phyloP scores from a whole-genome alignment of 1,139 yeast genomes.

The Taphrina confusa region DNA sequence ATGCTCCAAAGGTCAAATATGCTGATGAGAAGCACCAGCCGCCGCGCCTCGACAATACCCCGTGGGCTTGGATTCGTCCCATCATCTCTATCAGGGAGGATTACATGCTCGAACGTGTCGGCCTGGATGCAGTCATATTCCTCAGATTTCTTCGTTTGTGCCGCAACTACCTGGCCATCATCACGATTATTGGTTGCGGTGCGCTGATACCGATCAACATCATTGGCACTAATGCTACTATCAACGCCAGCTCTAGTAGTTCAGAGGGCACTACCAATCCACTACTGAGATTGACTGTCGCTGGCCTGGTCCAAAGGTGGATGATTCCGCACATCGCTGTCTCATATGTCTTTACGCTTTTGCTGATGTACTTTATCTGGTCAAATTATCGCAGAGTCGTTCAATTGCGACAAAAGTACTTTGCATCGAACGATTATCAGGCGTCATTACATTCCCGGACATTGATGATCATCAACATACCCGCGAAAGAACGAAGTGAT shows the following conservation, averaged over 20 bases:
- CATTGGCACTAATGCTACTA: conserved; percentile 32
- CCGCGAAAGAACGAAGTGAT: conserved; percentile 43
- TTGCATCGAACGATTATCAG: conserved; percentile 44
- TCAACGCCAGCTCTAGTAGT: conserved; percentile 9
- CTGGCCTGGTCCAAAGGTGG: conserved; percentile 44
- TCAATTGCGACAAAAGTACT: conserved; percentile 43
- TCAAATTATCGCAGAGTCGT: conserved; percentile 44
- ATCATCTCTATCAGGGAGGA: conserved; percentile 43
- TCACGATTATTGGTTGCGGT: conserved; percentile 46
- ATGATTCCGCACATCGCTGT: conserved; percentile 47
- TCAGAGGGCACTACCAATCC: conserved; percentile 31
- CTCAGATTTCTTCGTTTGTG: conserved; percentile 47
- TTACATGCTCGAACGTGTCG: conserved; percentile 45
- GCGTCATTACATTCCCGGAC: conserved; percentile 46
- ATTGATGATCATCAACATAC: conserved; percentile 46
- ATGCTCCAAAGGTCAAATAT: conserved; percentile 46
- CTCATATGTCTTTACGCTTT: conserved; percentile 45
- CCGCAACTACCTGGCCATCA: conserved; percentile 45
- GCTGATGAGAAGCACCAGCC: conserved; percentile 40
- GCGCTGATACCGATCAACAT: conserved; percentile 50
- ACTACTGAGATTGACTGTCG: conserved; percentile 29
- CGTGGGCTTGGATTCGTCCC: conserved; percentile 44
- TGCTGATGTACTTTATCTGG: conserved; percentile 45
- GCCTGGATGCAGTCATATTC: conserved; percentile 49
- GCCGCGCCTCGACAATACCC: conserved; percentile 41